Evolutionary conservation across 2,329 filamentous ascomycete genomes (phyloP).

Genomic region (Phaeosphaeriaceae sp.): DNA sequence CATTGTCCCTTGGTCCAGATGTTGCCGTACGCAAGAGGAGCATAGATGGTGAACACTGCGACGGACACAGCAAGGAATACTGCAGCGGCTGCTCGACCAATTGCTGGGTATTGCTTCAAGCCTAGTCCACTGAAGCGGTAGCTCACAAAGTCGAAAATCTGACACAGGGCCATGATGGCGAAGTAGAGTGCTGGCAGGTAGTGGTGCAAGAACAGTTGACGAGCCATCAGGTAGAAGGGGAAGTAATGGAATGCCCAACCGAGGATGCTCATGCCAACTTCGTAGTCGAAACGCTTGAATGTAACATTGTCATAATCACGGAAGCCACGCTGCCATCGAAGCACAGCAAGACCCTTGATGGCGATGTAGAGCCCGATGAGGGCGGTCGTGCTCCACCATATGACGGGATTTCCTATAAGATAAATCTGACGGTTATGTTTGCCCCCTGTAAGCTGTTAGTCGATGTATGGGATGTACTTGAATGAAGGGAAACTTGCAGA

Average conservation of each 20-base stretch:
- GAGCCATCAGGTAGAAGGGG: constrained; percentile 97
- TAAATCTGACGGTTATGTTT: constrained; percentile 94
- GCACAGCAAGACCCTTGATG: constrained; percentile 86
- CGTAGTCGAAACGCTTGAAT: constrained; percentile 98
- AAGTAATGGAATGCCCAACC: constrained; percentile 99
- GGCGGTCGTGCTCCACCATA: constrained; percentile 90
- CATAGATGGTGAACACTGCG: constrained; percentile 81
- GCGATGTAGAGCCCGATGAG: constrained; percentile 77
- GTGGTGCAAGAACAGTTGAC: constrained; percentile 97
- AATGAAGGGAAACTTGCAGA: constrained; percentile 68
- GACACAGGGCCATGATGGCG: constrained; percentile 85
- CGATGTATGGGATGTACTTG: not conserved
- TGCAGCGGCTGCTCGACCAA: constrained; percentile 78
- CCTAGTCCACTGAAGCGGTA: constrained; percentile 74
- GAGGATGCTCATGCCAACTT: constrained; percentile 86
- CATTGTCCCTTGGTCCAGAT: constrained; percentile 91
- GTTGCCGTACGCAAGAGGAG: constrained; percentile 91
- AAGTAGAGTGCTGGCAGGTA: constrained; percentile 98
- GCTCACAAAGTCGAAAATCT: constrained; percentile 85
- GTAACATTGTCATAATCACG: constrained; percentile 80
- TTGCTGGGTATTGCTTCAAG: constrained; percentile 70
- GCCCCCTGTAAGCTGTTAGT: constrained; percentile 42
- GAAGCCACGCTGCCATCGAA: constrained; percentile 94
- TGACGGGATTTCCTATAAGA: constrained; percentile 83
- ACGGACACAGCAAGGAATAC: constrained; percentile 77